These are phyloP conservation scores for Hyaloscypha variabilis DNA, from an alignment of 495 filamentous ascomycete species.

Conservation along the genomic window DNA sequence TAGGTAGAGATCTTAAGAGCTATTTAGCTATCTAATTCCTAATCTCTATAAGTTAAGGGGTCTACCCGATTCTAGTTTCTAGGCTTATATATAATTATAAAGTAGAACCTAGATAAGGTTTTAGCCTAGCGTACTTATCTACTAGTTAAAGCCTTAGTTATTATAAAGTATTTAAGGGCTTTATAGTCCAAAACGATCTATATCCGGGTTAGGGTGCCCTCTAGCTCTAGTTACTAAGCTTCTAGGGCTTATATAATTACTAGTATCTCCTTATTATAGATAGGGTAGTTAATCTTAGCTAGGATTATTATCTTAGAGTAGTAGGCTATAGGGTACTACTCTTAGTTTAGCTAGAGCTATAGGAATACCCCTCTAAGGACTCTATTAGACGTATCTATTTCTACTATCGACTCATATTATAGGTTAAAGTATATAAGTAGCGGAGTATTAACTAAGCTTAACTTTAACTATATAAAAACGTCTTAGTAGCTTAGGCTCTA, in stretches of 20 bases:
- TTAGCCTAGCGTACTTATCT: slow-evolving; percentile 6
- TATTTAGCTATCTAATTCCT: no score
- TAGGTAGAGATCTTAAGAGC: no score
- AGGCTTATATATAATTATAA: slow-evolving; percentile 16
- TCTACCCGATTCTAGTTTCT: slow-evolving; percentile 7
- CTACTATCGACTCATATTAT: neutral
- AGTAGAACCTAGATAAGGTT: slow-evolving; percentile 5
- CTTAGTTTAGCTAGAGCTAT: neutral
- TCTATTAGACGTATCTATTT: neutral
- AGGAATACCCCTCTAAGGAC: neutral
- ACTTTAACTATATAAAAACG: neutral
- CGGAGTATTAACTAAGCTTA: neutral
- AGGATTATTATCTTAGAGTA: slow-evolving; percentile 8
- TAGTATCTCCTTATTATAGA: slow-evolving; percentile 13
- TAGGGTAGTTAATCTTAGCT: neutral
- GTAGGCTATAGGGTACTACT: slow-evolving; percentile 5
- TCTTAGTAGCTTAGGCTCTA: neutral
- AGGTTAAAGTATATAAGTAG: slow-evolving; percentile 3
- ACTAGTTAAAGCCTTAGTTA: slow-evolving; percentile 2
- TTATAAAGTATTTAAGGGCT: slow-evolving; percentile 21
- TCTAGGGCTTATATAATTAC: slow-evolving; percentile 5
- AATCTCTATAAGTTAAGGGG: neutral
- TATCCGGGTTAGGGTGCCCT: neutral
- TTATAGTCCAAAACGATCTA: slow-evolving; percentile 6
- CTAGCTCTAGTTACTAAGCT: neutral